phyloP scores from a whole-genome alignment of 768 basidiomycete genomes.

The Trametes villosa region DNA sequence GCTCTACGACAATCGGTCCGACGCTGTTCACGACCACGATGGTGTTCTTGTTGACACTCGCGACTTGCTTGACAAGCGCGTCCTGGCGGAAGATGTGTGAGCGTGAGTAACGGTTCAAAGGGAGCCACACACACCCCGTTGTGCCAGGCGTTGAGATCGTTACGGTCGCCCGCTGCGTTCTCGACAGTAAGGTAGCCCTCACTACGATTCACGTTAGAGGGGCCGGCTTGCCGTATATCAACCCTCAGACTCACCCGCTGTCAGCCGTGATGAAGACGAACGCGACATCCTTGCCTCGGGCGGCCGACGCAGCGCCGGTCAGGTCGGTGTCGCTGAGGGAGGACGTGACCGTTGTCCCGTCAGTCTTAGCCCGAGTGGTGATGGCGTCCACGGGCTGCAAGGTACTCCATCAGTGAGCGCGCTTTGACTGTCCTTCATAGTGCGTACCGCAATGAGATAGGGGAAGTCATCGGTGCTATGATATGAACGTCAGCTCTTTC shows the following conservation, averaged over 20 bases:
- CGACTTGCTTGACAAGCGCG: slow-evolving; percentile 56
- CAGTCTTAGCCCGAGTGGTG: slow-evolving; percentile 38
- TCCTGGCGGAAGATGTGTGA: slow-evolving; percentile 24
- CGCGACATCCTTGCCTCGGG: slow-evolving; percentile 54
- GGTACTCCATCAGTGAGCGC: too few species aligned
- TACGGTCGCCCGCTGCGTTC: slow-evolving; percentile 59
- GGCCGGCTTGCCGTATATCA: not conserved
- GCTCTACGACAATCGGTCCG: slow-evolving; percentile 69
- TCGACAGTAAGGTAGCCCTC: slow-evolving; percentile 61
- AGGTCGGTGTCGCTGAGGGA: slow-evolving; percentile 54
- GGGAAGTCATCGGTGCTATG: slow-evolving; percentile 53
- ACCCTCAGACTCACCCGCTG: slow-evolving; percentile 23
- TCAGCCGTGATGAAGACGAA: slow-evolving; percentile 58
- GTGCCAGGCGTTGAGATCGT: slow-evolving; percentile 35
- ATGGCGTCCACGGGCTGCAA: slow-evolving; percentile 46
- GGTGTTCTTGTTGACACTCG: slow-evolving; percentile 72
- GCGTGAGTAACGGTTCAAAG: not conserved
- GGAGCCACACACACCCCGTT: slow-evolving; percentile 37
- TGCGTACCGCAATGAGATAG: slow-evolving; percentile 48
- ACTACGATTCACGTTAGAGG: slow-evolving; percentile 29
- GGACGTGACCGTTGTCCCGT: slow-evolving; percentile 49
- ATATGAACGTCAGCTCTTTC: not conserved
- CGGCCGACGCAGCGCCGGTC: slow-evolving; percentile 48
- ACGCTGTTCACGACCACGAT: slow-evolving; percentile 73
- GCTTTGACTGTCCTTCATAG: not conserved